Base-by-base conservation (phyloP, 2,329 filamentous ascomycete genomes). In the Colletotrichum agaves region DNA sequence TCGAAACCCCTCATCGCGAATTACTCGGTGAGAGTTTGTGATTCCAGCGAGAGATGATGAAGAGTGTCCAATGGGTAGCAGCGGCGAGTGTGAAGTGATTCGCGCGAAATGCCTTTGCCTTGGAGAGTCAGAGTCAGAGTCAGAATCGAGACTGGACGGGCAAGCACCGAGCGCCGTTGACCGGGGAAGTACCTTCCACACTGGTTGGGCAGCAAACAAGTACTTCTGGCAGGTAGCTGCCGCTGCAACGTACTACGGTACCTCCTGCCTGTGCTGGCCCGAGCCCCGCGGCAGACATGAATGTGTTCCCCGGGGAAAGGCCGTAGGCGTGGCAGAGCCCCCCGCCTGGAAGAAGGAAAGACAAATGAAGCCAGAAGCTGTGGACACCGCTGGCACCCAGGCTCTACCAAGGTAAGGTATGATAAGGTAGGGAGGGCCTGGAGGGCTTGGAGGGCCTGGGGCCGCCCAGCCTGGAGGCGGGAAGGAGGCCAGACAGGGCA, bases 291-390 rank as follows among this genome's bases (percentile, higher is more conserved):
- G 74, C 70, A 63, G 75, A 70, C 56, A 73, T 66, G 11, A 72
- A 61, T 61, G 75, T 74, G 69, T 80, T 75, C 74, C 78, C 77
- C 47, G 73, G 71, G 7, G 74, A 69, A 5, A 27, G 27, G 27
- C 27, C 5, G 27, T 3, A 27, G 27, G 27, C 27, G 27, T 27
- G 49, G 12, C 41, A 72, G 62, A 6, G 72, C 71, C 17, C 23
- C 23, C 43, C 23, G 31, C 43, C 17, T 11, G 41, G 31, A 50
- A 23, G 41, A 49, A 62, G 50, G 11, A 61, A 47, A 39, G 13
- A 58, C 27, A 15, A 44, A 55, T 35, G 63, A n/a, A n/a, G 17
- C 41, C 43, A 47, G 23, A 59, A 53, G 50, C 50, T 37, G 50
- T 53, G 50, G 50, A 53, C 50, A 53, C 50, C 15, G 47, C 47